Conservation (phyloP, 768 basidiomycete species). For the Collybia sordida region DNA sequence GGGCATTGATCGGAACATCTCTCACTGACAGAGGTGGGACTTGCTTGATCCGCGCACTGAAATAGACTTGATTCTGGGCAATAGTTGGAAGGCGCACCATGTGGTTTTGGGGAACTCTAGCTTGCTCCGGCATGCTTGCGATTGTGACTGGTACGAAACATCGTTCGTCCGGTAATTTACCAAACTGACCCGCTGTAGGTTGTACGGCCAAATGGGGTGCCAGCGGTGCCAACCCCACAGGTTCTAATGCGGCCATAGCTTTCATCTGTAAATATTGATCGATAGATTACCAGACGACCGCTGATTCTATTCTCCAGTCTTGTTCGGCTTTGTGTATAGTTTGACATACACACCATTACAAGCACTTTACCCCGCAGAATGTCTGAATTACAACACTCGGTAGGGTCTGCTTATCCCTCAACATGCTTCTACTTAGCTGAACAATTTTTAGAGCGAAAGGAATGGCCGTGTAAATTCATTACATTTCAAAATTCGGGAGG, state of each 20-base stretch:
- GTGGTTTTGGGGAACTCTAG: slow-evolving; percentile 49
- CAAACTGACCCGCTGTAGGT: slow-evolving; percentile 14
- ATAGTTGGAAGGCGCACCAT: slow-evolving; percentile 41
- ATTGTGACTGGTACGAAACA: slow-evolving; percentile 34
- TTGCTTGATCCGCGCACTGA: neutral
- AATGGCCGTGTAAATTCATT: slow-evolving; percentile 45
- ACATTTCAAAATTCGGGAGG: no score
- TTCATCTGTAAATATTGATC: slow-evolving; percentile 38
- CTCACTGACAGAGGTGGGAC: slow-evolving; percentile 37
- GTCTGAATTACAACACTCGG: slow-evolving; percentile 53
- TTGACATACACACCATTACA: slow-evolving; percentile 61
- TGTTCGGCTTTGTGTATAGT: slow-evolving; percentile 55
- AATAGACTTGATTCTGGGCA: neutral
- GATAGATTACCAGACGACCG: neutral
- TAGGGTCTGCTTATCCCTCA: slow-evolving; percentile 10
- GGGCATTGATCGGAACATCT: slow-evolving; percentile 39
- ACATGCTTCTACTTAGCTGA: neutral
- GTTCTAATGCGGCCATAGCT: slow-evolving; percentile 43
- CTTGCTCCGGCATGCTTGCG: slow-evolving; percentile 35
- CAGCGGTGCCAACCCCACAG: slow-evolving; percentile 32
- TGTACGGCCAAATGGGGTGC: slow-evolving; percentile 42
- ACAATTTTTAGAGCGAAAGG: slow-evolving; percentile 47
- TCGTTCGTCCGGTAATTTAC: neutral
- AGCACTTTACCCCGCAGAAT: slow-evolving; percentile 56
- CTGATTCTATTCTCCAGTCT: slow-evolving; percentile 33